A percentile compares a stretch with the other conserved stretches of the same genome.
These are phyloP conservation scores for Moniliella sp. DNA, from an alignment of 1,284 basidiomycete species.

Conservation along the genomic window DNA sequence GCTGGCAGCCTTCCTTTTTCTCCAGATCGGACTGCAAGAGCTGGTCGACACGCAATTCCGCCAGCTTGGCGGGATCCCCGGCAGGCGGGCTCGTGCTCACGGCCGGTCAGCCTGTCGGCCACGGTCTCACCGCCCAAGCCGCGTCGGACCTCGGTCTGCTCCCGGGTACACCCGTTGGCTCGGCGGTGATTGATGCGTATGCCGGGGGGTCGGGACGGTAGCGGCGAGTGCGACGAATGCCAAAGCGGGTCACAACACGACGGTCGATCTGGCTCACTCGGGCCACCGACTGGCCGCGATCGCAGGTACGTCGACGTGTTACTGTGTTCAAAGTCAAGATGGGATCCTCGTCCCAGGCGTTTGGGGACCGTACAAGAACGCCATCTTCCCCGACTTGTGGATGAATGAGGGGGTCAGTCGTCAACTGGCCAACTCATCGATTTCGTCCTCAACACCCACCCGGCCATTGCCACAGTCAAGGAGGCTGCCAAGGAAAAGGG, in stretches of 20 bases:
- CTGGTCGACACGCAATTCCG: constrained; percentile 44
- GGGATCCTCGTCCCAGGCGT: constrained; percentile 74
- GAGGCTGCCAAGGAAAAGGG: constrained; percentile 38
- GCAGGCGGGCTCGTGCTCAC: constrained; percentile 48
- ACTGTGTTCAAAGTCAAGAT: constrained; percentile 47
- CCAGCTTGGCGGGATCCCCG: constrained; percentile 54
- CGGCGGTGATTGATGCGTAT: constrained; percentile 88
- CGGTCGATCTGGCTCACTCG: constrained; percentile 14
- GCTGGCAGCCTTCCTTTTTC: constrained; percentile 29
- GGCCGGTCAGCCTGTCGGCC: constrained; percentile 75
- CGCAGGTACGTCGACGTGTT: constrained; percentile 86
- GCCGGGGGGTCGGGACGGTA: constrained; percentile 92
- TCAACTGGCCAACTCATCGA: constrained; percentile 96
- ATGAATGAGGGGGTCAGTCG: constrained; percentile 97
- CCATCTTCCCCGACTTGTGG: constrained; percentile 61
- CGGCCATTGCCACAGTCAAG: constrained; percentile 53
- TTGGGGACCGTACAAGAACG: constrained; percentile 85
- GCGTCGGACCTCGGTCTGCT: constrained; percentile 64
- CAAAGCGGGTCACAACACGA: constrained; percentile 36
- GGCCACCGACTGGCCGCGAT: constrained; percentile 63
- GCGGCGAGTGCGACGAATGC: constrained; percentile 51
- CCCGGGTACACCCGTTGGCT: constrained; percentile 79
- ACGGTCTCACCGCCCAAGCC: constrained; percentile 54
- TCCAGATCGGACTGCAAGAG: constrained; percentile 29
- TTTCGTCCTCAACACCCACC: constrained; percentile 77